Base-by-base conservation (phyloP, 2,329 filamentous ascomycete species). In the Amylocarpus encephaloides region DNA sequence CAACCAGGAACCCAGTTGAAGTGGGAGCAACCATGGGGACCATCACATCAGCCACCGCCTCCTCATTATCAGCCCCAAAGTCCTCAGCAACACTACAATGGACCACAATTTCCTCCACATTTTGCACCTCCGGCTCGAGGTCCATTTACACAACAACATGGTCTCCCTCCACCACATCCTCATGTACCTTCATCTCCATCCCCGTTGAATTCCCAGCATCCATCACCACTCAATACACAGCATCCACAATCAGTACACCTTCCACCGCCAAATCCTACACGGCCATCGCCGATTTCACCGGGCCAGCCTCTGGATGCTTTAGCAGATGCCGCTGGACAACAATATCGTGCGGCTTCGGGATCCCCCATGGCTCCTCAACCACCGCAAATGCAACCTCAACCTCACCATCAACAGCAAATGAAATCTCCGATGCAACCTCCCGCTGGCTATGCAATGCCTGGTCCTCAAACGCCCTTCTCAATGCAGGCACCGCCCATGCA, bases 121-220 rank as follows among this genome's bases (percentile, higher is more conserved):
- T 48, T 33, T 35, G 15, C 33, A 22, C 47, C 36, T 12, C 46
- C 49, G 39, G 49, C 49, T 32, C 46, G 55, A 41, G 15, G 15
- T 19, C 18, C 42, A 18, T 44, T 44, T 34, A 32, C 42, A 30
- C 26, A 26, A 34, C 42, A 15, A 10, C 58, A 62, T 48, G 52
- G 51, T 10, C 34, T 64, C 16, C 59, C 58, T 44, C 59, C 58
- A 34, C 59, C 61, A 36, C 60, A 61, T 47, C 54, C 53, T 35
- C 59, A 59, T 55, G 52, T 65, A 35, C 64, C 64, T 42, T 66
- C 63, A 43, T 64, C 64, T 36, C 64, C 63, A n/a, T 64, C 64
- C 39, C 64, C 63, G 15, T 33, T 61, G 3, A 16, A 16, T 36
- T 36, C 34, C 10, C 38, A 40, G 19, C 38, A 16, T 18, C 38